Base-by-base conservation (phyloP, 2,329 filamentous ascomycete species). In the Penicillium sclerotigenum region DNA sequence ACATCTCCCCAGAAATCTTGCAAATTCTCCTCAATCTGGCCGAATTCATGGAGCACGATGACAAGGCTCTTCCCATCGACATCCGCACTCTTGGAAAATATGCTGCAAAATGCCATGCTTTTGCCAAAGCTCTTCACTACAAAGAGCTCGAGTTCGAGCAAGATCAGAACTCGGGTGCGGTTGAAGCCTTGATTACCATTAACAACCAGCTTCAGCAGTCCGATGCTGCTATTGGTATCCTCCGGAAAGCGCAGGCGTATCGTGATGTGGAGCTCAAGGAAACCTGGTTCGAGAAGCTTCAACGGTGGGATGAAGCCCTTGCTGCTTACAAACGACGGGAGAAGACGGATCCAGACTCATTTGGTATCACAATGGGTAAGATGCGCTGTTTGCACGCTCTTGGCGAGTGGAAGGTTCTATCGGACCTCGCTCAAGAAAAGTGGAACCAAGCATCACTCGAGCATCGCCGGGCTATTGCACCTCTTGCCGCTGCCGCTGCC, bases 31-130 rank as follows among this genome's bases (percentile, higher is more conserved):
- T 99, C 47, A 99, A 99, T 68, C 82, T 99, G 48, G 94, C 94
- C 22, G 94, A 99, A 71, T 99, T 99, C 73, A 99, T 99, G 94
- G 94, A 99, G 71, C 94, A 99, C 69, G 95, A 99, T 66, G 94
- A 99, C 73, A 99, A 99, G 74, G 93, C 95, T 14, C 79, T 99
- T 50, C 94, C 94, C 1, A 99, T 99, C 60, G 95, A 99, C 70
- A 97, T 99, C 61, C 83, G 94, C 47, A 91, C 94, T 10, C 82
- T 99, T 11, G 95, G 95, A 31, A 89, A 93, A 70, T 96, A 97
- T 72, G 94, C 94, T 47, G 93, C 90, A 20, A 93, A 95, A 67
- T 99, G 95, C 65, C 94, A 99, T 73, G 95, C 94, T 5, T 99
- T 96, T 71, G 94, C 94, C 33, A 99, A 99, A 75, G 94, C 94